Evolutionary conservation across 768 basidiomycete species (phyloP).

Genomic region (Mycena vulgaris): DNA sequence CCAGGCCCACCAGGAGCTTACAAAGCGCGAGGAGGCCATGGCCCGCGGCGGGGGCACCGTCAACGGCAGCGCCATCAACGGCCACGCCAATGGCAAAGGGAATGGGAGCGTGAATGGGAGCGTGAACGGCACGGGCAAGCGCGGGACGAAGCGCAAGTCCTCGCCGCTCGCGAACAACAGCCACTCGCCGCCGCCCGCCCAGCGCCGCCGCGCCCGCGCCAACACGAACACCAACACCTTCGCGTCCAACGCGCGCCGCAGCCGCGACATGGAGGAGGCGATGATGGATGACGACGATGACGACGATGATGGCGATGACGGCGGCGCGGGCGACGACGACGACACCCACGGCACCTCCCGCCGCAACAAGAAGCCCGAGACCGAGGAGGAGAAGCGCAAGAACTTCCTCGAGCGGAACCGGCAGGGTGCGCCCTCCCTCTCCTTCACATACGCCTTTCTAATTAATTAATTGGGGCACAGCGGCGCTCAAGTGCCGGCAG

Average conservation of each 20-base stretch:
- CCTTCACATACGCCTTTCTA: neutral
- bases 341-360: slow-evolving; percentile 37
- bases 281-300: slow-evolving; percentile 56
- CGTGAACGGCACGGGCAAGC: slow-evolving; percentile 52
- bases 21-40: slow-evolving; percentile 89
- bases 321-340: slow-evolving; percentile 48
- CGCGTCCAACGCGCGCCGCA: slow-evolving; percentile 52
- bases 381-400: slow-evolving; percentile 97
- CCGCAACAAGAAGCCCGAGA: slow-evolving; percentile 85
- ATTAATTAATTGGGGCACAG: slow-evolving; percentile 55
- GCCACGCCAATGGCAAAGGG: slow-evolving; percentile 10
- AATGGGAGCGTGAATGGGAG: neutral
- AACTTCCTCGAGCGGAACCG: slow-evolving; percentile 98
- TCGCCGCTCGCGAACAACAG: slow-evolving; percentile 62
- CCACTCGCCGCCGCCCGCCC: slow-evolving; percentile 39
- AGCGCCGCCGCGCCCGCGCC: slow-evolving; percentile 58
- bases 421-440: slow-evolving; percentile 76
- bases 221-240: slow-evolving; percentile 42
- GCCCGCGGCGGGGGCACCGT: slow-evolving; percentile 37
- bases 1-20: slow-evolving; percentile 96
- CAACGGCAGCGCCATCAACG: slow-evolving; percentile 18
- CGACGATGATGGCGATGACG: slow-evolving; percentile 57
- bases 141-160: slow-evolving; percentile 80
- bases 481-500: slow-evolving; percentile 98
- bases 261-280: slow-evolving; percentile 52